Evolutionary conservation across 805 yeast species (phyloP).

Genomic region (Kuraishia borneana): DNA sequence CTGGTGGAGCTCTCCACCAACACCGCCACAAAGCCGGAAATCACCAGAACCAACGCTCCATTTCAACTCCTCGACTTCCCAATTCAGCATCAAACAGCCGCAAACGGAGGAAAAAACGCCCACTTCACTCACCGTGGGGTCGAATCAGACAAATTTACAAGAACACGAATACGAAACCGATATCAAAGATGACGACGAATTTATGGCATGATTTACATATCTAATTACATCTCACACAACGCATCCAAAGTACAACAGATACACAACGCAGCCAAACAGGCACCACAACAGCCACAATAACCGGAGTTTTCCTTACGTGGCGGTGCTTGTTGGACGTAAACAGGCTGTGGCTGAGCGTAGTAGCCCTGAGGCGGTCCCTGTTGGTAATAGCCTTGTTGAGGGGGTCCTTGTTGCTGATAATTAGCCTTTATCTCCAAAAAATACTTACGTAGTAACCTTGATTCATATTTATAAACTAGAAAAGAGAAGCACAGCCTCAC

Average conservation of each 20-base stretch:
- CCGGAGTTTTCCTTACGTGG: conserved; percentile 9
- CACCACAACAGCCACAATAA: conserved; percentile 7
- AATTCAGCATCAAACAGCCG: conserved; percentile 2
- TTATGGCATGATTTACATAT: background rate
- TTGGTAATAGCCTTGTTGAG: conserved; percentile 5
- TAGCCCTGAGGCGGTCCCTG: conserved; percentile 6
- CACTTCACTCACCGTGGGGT: background rate
- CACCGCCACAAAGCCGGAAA: background rate
- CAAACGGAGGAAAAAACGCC: background rate
- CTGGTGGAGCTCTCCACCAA: conserved; percentile 1
- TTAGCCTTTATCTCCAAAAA: background rate
- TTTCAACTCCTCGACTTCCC: conserved; percentile 5
- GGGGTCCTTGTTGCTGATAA: conserved; percentile 2
- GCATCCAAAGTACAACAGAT: conserved; percentile 2
- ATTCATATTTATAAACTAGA: background rate
- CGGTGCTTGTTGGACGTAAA: conserved; percentile 13
- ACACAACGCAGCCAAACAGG: conserved; percentile 4
- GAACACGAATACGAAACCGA: background rate
- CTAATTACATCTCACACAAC: conserved; percentile 1
- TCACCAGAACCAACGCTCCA: conserved; percentile 2
- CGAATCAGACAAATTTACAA: background rate
- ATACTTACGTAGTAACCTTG: background rate
- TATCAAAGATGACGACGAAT: background rate
- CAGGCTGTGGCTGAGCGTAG: conserved; percentile 13
- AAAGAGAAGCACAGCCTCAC: background rate